Evolutionary conservation across 805 yeast genomes (phyloP).

Genomic region (Isabelozyma rhagii): DNA sequence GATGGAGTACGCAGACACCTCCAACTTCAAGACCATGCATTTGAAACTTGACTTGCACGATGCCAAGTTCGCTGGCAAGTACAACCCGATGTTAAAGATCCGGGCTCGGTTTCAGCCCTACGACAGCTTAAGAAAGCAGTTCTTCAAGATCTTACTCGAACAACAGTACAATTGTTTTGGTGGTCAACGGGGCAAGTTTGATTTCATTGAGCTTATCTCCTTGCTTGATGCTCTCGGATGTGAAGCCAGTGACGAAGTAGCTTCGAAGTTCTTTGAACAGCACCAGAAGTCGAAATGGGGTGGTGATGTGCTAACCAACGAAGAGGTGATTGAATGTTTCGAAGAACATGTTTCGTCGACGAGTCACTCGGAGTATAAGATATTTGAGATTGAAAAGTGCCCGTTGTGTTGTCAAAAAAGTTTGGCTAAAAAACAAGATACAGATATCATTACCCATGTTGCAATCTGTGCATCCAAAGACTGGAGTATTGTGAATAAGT

Average conservation of each 20-base stretch:
- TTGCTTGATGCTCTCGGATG: conserved; percentile 65
- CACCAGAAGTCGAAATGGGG: conserved; percentile 48
- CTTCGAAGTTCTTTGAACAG: conserved; percentile 49
- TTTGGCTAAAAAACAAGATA: conserved; percentile 48
- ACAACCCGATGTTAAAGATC: conserved; percentile 54
- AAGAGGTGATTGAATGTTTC: conserved; percentile 45
- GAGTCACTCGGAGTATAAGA: conserved; percentile 25
- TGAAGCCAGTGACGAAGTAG: conserved; percentile 49
- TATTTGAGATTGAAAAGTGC: conserved; percentile 66
- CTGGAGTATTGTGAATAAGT: conserved; percentile 65
- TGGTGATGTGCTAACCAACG: conserved; percentile 46
- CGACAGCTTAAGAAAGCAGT: conserved; percentile 55
- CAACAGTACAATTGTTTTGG: conserved; percentile 41
- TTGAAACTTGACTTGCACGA: conserved; percentile 30
- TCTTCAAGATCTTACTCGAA: conserved; percentile 65
- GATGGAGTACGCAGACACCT: conserved; percentile 31
- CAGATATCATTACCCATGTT: conserved; percentile 79
- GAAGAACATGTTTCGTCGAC: conserved; percentile 34
- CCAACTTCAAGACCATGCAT: conserved; percentile 41
- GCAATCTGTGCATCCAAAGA: conserved; percentile 82
- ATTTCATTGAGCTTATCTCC: conserved; percentile 58
- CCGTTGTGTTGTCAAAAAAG: conserved; percentile 74
- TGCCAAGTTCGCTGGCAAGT: conserved; percentile 30
- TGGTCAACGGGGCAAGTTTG: conserved; percentile 32
- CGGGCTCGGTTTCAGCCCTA: conserved; percentile 69